Base-by-base conservation (phyloP, 1,139 yeast genomes). In the Candida buenavistaensis region DNA sequence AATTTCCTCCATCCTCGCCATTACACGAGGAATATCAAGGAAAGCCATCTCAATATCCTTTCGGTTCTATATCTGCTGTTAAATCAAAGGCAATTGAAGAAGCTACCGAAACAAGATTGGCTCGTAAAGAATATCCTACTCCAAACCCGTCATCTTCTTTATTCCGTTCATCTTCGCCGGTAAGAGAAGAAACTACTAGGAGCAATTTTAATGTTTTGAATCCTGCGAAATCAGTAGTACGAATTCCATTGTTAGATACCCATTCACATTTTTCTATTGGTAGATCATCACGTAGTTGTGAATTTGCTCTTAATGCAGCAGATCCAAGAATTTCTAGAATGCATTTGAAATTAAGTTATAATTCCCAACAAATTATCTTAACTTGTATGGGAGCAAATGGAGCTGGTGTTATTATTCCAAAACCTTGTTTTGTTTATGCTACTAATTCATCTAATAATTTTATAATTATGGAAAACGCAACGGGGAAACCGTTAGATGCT, bases 351-450 rank as follows among this genome's bases (percentile, higher is more conserved):
- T 22, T 39, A 5, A 47, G 54, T 25, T 55, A 59, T 40, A 47
- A 51, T 29, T 42, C 46, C 5, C 50, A 54, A 27, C 55, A 47
- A 36, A 64, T 55, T 47, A 55, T 46, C 5, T 55, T 84, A 36
- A 70, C 68, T 30, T 85, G 94, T 51, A 51, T 77, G 40, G 94
- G 95, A 1, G 73, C 77, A 62, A 85, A 85, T 50, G 94, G 94
- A 4, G 60, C 82, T 39, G 76, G 75, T 14, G 71, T 84, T 23
- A 68, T 75, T 8, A 71, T 84, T 31, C 90, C 90, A 1, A 59
- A 59, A 37, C 54, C 67, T 12, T 70, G 75, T 41, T 52, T 52
- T 20, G 69, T 68, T 6, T 52, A 51, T 38, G 38, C 32, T 11
- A 57, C 61, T 13, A 49, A 64, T 11, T 51, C 52, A 25, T 37